phyloP scores from a whole-genome alignment of 257 asterid genomes.

The Jacaranda mimosifolia region DNA sequence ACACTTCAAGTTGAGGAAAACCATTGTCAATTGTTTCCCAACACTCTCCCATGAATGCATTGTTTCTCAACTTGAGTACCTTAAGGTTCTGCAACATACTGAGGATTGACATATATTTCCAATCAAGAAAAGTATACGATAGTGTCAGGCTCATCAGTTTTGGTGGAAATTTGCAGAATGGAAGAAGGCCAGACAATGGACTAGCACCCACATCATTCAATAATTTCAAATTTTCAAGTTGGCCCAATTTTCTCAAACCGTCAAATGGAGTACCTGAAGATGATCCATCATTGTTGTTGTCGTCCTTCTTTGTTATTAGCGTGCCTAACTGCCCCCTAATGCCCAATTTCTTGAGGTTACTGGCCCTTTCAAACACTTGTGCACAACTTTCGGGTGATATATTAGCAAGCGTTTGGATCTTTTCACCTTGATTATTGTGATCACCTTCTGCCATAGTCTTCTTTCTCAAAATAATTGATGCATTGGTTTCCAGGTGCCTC shows the following conservation, averaged over 20 bases:
- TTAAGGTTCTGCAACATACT: conserved; percentile 41
- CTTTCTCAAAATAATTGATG: conserved; percentile 21
- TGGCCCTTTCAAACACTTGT: conserved; percentile 10
- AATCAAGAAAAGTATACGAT: conserved; percentile 28
- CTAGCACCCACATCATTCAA: too few relatives aligned
- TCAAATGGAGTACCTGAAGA: background rate
- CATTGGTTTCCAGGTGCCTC: conserved; percentile 44
- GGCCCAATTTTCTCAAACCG: background rate
- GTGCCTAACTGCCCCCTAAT: conserved; percentile 32
- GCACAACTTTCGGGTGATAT: conserved; percentile 42
- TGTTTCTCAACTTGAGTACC: conserved; percentile 16
- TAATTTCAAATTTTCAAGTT: background rate
- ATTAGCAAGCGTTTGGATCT: conserved; percentile 34
- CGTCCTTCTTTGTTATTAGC: background rate
- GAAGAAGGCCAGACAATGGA: conserved; percentile 24
- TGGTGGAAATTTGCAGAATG: conserved; percentile 29
- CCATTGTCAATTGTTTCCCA: too few relatives aligned
- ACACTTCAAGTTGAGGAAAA: background rate
- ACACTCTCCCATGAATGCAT: too few relatives aligned
- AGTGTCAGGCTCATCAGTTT: conserved; percentile 41
- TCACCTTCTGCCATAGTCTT: too few relatives aligned
- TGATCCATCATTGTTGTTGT: too few relatives aligned
- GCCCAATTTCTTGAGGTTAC: conserved; percentile 35
- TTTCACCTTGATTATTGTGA: too few relatives aligned
- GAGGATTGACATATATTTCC: conserved; percentile 20